Percentiles rank a stretch among this genome's conserved stretches.
Evolutionary conservation across 108 stramenopile genomes (phyloP).

Genomic region (Ochromonas danica): DNA sequence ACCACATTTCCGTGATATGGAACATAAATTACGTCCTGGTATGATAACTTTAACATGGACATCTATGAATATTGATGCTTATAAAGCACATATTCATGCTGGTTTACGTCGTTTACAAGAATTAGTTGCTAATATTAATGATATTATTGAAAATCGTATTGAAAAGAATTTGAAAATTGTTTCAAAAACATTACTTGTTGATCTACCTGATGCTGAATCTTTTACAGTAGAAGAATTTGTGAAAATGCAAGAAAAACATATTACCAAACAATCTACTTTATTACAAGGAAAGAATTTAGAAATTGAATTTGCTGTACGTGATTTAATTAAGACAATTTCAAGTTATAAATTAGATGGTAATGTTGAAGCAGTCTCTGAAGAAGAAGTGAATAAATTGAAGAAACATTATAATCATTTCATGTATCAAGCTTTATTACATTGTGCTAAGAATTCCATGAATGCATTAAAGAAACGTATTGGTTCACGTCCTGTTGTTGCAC

Average conservation of each 20-base stretch:
- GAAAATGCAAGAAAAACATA: conserved; percentile 73
- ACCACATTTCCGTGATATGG: conserved; percentile 84
- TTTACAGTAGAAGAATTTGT: conserved; percentile 87
- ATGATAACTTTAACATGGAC: conserved; percentile 90
- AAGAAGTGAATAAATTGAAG: conserved; percentile 67
- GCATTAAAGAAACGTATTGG: conserved; percentile 76
- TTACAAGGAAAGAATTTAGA: conserved; percentile 74
- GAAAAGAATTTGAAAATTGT: conserved; percentile 84
- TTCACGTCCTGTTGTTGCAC: conserved; percentile 39
- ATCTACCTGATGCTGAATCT: conserved; percentile 72
- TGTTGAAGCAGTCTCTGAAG: conserved; percentile 63
- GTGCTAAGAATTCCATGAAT: conserved; percentile 81
- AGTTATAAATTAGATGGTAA: conserved; percentile 71
- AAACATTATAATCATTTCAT: conserved; percentile 87
- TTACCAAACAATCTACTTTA: conserved; percentile 59
- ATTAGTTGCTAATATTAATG: conserved; percentile 77
- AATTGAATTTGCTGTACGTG: conserved; percentile 78
- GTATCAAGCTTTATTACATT: conserved; percentile 79
- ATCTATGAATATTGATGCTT: conserved; percentile 85
- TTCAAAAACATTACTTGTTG: conserved; percentile 73
- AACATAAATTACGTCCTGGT: conserved; percentile 83
- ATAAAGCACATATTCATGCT: conserved; percentile 68
- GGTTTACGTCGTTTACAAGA: conserved; percentile 76
- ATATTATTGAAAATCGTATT: conserved; percentile 83
- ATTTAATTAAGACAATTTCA: conserved; percentile 64